Evolutionary conservation across 345 rosid species (phyloP).

Genomic region (Salix koriyanagi): DNA sequence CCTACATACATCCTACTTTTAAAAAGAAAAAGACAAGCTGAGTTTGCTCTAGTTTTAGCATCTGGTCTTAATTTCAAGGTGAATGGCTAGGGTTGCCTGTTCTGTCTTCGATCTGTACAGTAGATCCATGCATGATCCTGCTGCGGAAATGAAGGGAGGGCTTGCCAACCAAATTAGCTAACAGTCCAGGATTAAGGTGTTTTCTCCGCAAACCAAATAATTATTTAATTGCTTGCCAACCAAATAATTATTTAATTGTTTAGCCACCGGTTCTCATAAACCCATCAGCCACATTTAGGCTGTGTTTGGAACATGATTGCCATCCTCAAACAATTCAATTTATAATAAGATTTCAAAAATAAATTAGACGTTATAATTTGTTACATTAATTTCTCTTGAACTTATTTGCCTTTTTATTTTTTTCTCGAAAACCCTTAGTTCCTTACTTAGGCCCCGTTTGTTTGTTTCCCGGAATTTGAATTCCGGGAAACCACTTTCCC

Average conservation of each 20-base stretch:
- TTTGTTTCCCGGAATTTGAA: too few relatives aligned
- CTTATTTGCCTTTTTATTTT: too few relatives aligned
- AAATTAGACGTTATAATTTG: too few relatives aligned
- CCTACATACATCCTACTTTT: conserved; percentile 54
- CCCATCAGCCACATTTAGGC: background rate
- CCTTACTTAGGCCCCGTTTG: too few relatives aligned
- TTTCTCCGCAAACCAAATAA: background rate
- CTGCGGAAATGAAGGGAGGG: background rate
- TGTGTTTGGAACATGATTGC: background rate
- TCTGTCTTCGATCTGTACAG: conserved; percentile 3
- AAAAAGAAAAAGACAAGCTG: conserved; percentile 30
- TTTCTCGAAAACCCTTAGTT: too few relatives aligned
- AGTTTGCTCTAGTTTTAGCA: background rate
- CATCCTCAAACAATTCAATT: background rate
- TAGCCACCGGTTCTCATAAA: background rate
- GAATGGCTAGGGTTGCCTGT: background rate
- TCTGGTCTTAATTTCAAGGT: background rate
- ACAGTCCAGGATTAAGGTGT: background rate
- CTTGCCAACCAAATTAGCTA: background rate
- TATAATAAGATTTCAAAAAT: too few relatives aligned
- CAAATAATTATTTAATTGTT: background rate
- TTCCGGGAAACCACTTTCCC: too few relatives aligned
- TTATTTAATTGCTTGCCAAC: background rate
- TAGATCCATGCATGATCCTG: background rate
- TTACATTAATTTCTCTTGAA: too few relatives aligned